Conservation (phyloP, 768 basidiomycete species). For the Hypsizygus marmoreus region DNA sequence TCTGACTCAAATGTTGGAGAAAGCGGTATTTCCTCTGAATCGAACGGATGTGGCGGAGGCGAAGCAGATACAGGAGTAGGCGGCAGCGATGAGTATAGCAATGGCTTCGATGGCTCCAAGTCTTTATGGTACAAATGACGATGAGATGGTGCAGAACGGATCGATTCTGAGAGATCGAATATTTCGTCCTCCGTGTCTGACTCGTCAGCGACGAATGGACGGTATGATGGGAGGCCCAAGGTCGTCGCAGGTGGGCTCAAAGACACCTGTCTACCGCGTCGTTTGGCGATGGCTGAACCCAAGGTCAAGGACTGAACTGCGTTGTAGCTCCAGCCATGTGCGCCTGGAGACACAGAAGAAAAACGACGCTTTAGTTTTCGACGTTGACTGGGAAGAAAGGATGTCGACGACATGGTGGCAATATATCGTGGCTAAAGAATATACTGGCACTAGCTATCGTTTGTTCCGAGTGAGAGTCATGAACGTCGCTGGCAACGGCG, state of each 20-base stretch:
- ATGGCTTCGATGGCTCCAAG: conserved; percentile 34
- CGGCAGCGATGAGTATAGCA: conserved; percentile 73
- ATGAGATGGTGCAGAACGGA: conserved; percentile 16
- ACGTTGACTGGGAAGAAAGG: conserved; percentile 24
- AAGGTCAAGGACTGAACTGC: conserved; percentile 29
- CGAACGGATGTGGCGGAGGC: conserved; percentile 34
- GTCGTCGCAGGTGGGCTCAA: conserved; percentile 29
- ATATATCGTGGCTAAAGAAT: too few relatives aligned
- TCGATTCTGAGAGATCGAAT: conserved; percentile 12
- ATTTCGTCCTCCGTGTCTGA: conserved; percentile 31
- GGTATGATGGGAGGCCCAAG: conserved; percentile 20
- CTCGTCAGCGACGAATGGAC: conserved; percentile 25
- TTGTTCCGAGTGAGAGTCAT: too few relatives aligned
- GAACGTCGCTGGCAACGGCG: too few relatives aligned
- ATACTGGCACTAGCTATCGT: too few relatives aligned
- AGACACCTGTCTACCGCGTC: conserved; percentile 24
- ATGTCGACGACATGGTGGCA: conserved; percentile 15
- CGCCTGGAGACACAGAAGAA: conserved; percentile 30
- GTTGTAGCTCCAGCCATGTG: conserved; percentile 22
- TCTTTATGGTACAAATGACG: conserved; percentile 18
- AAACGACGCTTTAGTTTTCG: conserved; percentile 34
- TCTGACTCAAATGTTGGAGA: conserved; percentile 26
- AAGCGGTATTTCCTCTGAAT: conserved; percentile 29
- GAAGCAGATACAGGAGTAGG: conserved; percentile 68
- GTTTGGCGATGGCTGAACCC: conserved; percentile 21